These are phyloP conservation scores for Pestalotiopsis sp. DNA, from an alignment of 2,329 filamentous ascomycete genomes.

Conservation along the genomic window DNA sequence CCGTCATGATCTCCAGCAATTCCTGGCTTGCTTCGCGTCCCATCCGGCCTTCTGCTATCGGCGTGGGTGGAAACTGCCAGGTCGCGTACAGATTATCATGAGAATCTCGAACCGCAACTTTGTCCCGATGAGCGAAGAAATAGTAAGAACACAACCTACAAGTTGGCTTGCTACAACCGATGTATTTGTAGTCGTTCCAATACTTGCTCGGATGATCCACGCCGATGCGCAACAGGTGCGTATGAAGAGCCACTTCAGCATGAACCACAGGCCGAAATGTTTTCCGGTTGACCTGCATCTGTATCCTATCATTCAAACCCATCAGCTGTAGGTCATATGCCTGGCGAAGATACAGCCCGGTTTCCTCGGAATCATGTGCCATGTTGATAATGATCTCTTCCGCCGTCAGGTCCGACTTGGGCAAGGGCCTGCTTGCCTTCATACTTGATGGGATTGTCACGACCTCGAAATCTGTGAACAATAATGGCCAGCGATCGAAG, in stretches of 20 bases:
- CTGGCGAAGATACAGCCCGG: conserved; percentile 4
- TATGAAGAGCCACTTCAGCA: conserved; percentile 20
- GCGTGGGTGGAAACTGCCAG: conserved; percentile 19
- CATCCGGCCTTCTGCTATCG: neutral
- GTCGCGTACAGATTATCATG: conserved; percentile 21
- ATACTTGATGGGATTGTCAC: neutral
- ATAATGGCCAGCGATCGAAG: conserved; percentile 12
- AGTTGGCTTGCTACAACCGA: conserved; percentile 25
- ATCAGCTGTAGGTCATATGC: neutral
- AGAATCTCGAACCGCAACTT: conserved; percentile 16
- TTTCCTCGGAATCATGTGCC: neutral
- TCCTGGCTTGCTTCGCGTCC: neutral
- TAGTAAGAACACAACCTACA: conserved; percentile 24
- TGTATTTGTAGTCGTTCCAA: conserved; percentile 20
- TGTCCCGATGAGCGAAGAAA: conserved; percentile 16
- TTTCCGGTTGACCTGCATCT: neutral
- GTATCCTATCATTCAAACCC: conserved; percentile 10
- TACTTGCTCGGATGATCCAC: conserved; percentile 8
- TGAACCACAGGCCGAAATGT: conserved; percentile 18
- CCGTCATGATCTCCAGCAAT: neutral
- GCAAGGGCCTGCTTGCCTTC: neutral
- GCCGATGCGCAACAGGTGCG: neutral
- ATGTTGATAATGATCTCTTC: conserved; percentile 9
- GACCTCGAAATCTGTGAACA: conserved; percentile 11
- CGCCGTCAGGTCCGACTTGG: neutral